phyloP scores from a whole-genome alignment of 345 rosid genomes.

The Eucalyptus erythrocorys region DNA sequence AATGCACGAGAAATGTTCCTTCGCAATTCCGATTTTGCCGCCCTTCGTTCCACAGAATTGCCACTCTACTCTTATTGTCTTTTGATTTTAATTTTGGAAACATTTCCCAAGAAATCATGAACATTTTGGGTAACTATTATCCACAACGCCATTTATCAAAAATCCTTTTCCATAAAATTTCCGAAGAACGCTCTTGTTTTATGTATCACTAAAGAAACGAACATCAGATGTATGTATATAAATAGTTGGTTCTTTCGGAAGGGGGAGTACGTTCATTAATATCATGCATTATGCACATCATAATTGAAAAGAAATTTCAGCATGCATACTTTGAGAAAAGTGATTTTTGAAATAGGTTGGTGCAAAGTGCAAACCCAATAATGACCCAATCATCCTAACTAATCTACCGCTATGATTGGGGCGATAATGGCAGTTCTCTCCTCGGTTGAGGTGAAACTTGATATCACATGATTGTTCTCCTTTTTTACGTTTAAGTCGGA shows the following conservation, averaged over 20 bases:
- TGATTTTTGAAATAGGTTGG: background rate
- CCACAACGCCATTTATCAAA: background rate
- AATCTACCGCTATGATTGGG: background rate
- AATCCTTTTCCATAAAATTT: background rate
- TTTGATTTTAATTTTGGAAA: background rate
- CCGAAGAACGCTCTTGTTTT: background rate
- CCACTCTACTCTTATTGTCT: background rate
- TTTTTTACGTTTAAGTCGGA: background rate
- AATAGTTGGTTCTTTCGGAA: accelerated
- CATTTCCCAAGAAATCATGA: background rate
- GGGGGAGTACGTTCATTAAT: accelerated
- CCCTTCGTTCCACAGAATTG: background rate
- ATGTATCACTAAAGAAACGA: accelerated
- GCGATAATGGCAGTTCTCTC: background rate
- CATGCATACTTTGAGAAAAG: background rate
- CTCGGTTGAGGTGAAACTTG: background rate
- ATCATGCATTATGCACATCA: background rate
- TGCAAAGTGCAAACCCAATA: background rate
- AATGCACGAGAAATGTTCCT: background rate
- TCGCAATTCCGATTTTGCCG: background rate
- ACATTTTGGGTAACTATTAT: background rate
- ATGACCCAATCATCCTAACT: background rate
- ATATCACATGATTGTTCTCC: background rate
- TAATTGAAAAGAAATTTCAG: background rate
- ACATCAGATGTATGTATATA: accelerated